phyloP scores from a whole-genome alignment of 345 rosid genomes.

The Abelmoschus esculentus region DNA sequence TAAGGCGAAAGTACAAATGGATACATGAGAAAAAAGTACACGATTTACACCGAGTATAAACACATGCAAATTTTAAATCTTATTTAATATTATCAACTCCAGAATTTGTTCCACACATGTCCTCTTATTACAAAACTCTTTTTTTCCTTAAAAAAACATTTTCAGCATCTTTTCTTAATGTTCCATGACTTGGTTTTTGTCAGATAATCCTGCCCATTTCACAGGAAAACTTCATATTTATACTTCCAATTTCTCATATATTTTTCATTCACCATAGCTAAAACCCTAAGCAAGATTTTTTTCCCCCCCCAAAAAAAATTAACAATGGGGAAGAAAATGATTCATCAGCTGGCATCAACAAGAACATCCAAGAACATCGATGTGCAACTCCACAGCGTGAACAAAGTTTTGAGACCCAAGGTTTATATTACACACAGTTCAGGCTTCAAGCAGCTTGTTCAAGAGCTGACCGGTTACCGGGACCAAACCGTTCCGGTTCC shows the following conservation, averaged over 20 bases:
- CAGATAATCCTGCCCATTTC: background rate
- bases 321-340: constrained; percentile 7
- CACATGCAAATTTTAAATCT: too few species aligned
- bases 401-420: constrained; percentile 4
- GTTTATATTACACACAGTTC: constrained; percentile 4
- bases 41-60: too few species aligned
- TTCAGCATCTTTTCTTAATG: constrained; percentile 15
- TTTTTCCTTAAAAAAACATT: background rate
- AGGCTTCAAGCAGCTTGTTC: constrained; percentile 10
- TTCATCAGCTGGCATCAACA: background rate
- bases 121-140: background rate
- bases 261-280: background rate
- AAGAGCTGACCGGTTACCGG: constrained; percentile 2
- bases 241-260: background rate
- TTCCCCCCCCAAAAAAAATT: too few species aligned
- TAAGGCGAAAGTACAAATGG: too few species aligned
- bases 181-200: constrained; percentile 8
- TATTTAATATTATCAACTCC: background rate
- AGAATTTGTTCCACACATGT: too few species aligned
- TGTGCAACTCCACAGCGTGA: background rate
- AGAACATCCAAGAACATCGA: background rate
- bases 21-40: too few species aligned
- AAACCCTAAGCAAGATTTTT: background rate
- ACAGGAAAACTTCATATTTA: background rate
- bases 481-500: background rate